These are phyloP conservation scores for Aspergillus sp. DNA, from an alignment of 2,329 filamentous ascomycete genomes.

Conservation along the genomic window DNA sequence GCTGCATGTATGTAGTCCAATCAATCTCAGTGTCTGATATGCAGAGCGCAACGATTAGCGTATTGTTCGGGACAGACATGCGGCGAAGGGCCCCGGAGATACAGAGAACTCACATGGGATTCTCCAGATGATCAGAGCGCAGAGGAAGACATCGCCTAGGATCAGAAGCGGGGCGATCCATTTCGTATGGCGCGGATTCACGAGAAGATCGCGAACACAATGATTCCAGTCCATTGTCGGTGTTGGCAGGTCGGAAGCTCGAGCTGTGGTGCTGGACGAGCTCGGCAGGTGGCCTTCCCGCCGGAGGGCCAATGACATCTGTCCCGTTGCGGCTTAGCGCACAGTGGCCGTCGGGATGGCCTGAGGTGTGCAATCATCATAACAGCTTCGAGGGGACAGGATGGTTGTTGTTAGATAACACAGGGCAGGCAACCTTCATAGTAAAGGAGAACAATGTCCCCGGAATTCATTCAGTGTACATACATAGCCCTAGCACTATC, in stretches of 20 bases:
- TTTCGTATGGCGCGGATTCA: slow-evolving; percentile 56
- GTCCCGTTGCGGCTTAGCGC: slow-evolving; percentile 23
- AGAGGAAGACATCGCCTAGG: slow-evolving; percentile 69
- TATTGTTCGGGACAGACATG: slow-evolving; percentile 5
- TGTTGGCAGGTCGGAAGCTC: neutral
- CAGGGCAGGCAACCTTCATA: neutral
- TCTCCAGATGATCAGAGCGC: slow-evolving; percentile 72
- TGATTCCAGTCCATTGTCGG: slow-evolving; percentile 34
- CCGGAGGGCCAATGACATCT: slow-evolving; percentile 15
- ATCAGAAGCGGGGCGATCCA: slow-evolving; percentile 69
- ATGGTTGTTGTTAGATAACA: neutral
- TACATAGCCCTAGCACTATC: neutral
- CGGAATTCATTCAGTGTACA: neutral
- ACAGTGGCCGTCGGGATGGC: neutral
- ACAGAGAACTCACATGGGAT: slow-evolving; percentile 70
- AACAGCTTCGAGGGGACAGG: neutral
- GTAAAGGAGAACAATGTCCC: neutral
- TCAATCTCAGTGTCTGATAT: slow-evolving; percentile 89
- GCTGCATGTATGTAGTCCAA: slow-evolving; percentile 96
- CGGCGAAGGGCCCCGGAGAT: slow-evolving; percentile 3
- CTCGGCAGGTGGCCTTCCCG: slow-evolving; percentile 14
- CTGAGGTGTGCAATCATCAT: neutral
- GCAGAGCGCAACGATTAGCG: slow-evolving; percentile 28
- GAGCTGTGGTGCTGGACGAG: slow-evolving; percentile 1
- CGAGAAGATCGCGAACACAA: slow-evolving; percentile 43